These are phyloP conservation scores for Pythium utonaiense DNA, from an alignment of 352 stramenopile genomes.

Conservation along the genomic window DNA sequence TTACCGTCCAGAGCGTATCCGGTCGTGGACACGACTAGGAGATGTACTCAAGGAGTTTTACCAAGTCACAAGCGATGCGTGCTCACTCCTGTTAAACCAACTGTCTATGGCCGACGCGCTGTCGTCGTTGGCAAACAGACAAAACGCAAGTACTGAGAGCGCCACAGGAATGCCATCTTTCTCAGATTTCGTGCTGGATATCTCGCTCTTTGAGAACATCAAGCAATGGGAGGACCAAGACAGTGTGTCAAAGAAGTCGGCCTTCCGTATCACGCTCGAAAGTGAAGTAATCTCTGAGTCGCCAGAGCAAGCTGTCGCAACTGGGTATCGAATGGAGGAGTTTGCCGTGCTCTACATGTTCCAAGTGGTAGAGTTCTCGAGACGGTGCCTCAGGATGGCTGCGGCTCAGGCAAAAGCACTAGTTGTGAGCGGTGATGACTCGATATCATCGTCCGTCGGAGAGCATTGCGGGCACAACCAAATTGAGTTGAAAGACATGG, in stretches of 20 bases:
- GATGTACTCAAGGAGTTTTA: constrained; percentile 72
- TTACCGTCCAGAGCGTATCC: constrained; percentile 52
- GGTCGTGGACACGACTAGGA: constrained; percentile 64
- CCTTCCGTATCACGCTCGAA: constrained; percentile 12
- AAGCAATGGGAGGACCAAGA: constrained; percentile 46
- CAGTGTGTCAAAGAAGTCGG: constrained; percentile 4
- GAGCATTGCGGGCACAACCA: constrained; percentile 8
- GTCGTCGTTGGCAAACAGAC: constrained; percentile 26
- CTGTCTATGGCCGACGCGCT: constrained; percentile 40
- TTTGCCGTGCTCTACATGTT: constrained; percentile 41
- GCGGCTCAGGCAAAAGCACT: constrained; percentile 21
- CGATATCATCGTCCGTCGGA: neutral
- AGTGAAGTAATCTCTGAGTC: neutral
- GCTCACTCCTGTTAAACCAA: constrained; percentile 43
- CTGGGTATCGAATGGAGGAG: constrained; percentile 37
- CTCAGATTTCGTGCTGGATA: constrained; percentile 33
- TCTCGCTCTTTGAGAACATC: constrained; percentile 52
- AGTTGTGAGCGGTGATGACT: neutral
- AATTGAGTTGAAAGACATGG: constrained; percentile 3
- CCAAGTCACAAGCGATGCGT: constrained; percentile 58
- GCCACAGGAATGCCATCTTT: constrained; percentile 26
- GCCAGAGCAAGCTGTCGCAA: neutral
- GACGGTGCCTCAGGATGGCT: constrained; percentile 66
- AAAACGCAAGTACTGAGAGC: neutral
- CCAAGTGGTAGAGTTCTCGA: constrained; percentile 58